Conservation (phyloP, 306 rosid species). For the Cajanus cajan region DNA sequence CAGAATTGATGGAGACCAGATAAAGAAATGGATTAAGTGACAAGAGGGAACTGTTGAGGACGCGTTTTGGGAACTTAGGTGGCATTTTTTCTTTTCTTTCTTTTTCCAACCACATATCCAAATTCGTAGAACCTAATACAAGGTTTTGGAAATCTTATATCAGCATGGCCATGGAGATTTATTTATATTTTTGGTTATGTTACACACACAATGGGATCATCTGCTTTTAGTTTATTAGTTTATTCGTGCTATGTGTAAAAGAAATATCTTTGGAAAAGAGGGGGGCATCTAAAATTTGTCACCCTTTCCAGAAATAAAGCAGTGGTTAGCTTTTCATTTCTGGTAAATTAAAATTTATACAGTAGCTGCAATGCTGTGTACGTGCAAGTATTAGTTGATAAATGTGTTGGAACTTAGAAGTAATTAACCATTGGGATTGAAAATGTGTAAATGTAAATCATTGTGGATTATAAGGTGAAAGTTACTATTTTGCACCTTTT, state of each 20-base stretch:
- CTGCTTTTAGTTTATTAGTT: not conserved
- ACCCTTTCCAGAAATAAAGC: too few relatives aligned
- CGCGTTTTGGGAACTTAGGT: constrained; percentile 67
- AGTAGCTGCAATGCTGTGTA: not conserved
- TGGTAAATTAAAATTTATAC: not conserved
- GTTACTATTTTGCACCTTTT: not conserved
- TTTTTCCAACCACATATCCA: constrained; percentile 27
- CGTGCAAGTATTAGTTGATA: not conserved
- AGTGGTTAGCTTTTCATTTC: too few relatives aligned
- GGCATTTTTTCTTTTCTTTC: constrained; percentile 6
- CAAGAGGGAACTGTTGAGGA: constrained; percentile 38
- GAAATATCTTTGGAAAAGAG: too few relatives aligned
- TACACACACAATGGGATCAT: not conserved
- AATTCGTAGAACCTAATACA: constrained; percentile 20
- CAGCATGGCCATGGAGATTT: constrained; percentile 5
- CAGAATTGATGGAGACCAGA: constrained; percentile 32
- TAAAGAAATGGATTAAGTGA: constrained; percentile 33
- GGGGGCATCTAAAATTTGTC: too few relatives aligned
- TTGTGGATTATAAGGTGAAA: not conserved
- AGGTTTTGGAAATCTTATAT: constrained; percentile 29
- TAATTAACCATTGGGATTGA: not conserved
- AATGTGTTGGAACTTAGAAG: not conserved
- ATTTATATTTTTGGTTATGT: not conserved
- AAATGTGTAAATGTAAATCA: not conserved
- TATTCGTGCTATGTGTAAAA: too few relatives aligned